Conservation (phyloP, 2,329 filamentous ascomycete species). For the Mollisia scopiformis region DNA sequence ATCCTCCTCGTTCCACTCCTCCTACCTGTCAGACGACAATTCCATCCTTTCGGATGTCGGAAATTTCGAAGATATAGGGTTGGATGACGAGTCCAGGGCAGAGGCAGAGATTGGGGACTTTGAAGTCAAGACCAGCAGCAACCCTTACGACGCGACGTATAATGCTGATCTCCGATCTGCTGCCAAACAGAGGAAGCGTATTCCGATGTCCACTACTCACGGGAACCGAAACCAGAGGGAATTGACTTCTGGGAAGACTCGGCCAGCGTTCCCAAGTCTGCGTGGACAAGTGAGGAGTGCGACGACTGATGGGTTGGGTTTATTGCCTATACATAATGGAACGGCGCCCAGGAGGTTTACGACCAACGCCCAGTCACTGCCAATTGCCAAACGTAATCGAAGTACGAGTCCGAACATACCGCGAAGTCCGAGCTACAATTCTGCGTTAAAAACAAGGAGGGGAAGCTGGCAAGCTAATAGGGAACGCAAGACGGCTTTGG, state of each 20-base stretch:
- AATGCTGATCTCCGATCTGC: conserved; percentile 28
- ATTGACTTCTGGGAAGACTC: conserved; percentile 29
- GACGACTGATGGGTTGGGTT: conserved; percentile 32
- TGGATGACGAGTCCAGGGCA: conserved; percentile 66
- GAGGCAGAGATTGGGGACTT: conserved; percentile 35
- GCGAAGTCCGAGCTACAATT: conserved; percentile 22
- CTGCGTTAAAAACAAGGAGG: conserved; percentile 27
- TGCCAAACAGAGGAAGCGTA: conserved; percentile 27
- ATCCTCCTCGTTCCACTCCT: conserved; percentile 84
- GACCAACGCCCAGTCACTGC: conserved; percentile 27
- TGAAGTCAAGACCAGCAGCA: conserved; percentile 28
- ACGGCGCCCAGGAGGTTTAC: conserved; percentile 24
- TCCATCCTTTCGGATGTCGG: conserved; percentile 71
- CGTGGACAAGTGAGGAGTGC: conserved; percentile 31
- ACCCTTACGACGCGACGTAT: conserved; percentile 33
- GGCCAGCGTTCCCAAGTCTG: conserved; percentile 28
- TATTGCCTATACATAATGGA: conserved; percentile 30
- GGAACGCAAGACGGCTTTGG: conserved; percentile 67
- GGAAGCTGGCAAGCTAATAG: conserved; percentile 70
- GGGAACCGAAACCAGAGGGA: conserved; percentile 33
- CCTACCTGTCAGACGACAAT: conserved; percentile 72
- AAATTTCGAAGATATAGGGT: conserved; percentile 87
- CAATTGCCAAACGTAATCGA: conserved; percentile 31
- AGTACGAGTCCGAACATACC: conserved; percentile 34
- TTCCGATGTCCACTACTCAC: conserved; percentile 28